Evolutionary conservation across 192 early-diverging fungal species (phyloP).

Genomic region (Backusella morwellensis): DNA sequence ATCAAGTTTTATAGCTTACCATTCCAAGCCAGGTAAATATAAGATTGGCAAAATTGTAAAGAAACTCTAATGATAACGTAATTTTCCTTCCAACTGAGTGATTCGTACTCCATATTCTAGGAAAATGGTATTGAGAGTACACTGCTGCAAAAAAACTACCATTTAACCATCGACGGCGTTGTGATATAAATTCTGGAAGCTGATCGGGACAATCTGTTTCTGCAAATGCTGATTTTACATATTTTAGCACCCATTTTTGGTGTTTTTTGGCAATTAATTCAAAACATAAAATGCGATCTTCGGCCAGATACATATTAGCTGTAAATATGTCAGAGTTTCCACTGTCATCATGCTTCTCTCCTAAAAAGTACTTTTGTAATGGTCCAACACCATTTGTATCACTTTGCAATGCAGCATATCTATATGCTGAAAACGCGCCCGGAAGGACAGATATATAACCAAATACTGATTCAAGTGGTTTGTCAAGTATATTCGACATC

Average conservation of each 20-base stretch:
- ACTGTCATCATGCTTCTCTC: slow-evolving; percentile 72
- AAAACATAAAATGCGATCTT: slow-evolving; percentile 95
- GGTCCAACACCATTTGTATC: slow-evolving; percentile 53
- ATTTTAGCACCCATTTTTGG: slow-evolving; percentile 77
- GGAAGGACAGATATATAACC: slow-evolving; percentile 96
- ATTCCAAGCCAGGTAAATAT: slow-evolving; percentile 76
- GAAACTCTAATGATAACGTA: slow-evolving; percentile 55
- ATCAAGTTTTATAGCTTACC: slow-evolving; percentile 44
- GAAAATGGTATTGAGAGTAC: slow-evolving; percentile 61
- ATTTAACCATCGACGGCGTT: slow-evolving; percentile 94
- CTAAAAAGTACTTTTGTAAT: slow-evolving; percentile 87
- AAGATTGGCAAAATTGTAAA: slow-evolving; percentile 73
- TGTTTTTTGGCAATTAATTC: slow-evolving; percentile 86
- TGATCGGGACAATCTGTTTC: slow-evolving; percentile 94
- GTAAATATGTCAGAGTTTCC: slow-evolving; percentile 67
- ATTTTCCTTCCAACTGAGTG: slow-evolving; percentile 48
- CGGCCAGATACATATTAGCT: slow-evolving; percentile 93
- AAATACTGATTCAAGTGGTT: slow-evolving; percentile 93
- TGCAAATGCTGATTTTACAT: slow-evolving; percentile 85
- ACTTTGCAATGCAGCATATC: slow-evolving; percentile 81
- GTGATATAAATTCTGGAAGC: slow-evolving; percentile 91
- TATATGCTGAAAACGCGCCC: slow-evolving; percentile 95
- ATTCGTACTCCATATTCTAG: slow-evolving; percentile 57
- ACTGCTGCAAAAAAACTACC: slow-evolving; percentile 78
- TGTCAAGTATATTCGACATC: slow-evolving; percentile 96